These are phyloP conservation scores for Toxicodendron radicans DNA, from an alignment of 345 rosid genomes.

Conservation along the genomic window DNA sequence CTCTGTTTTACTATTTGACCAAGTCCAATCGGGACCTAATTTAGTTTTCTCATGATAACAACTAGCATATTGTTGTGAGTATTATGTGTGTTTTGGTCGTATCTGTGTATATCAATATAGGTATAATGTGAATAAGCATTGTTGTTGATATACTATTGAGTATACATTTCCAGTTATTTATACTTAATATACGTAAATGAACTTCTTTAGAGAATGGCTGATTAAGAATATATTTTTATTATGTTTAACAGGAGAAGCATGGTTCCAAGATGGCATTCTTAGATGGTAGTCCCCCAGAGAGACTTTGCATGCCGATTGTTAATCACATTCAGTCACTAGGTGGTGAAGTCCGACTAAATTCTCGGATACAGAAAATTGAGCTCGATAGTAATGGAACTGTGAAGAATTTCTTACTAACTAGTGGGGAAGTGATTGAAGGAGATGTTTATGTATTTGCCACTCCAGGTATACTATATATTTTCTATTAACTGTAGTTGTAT, in stretches of 20 bases:
- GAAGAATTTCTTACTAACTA: slow-evolving; percentile 63
- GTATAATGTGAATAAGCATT: neutral
- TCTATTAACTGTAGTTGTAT: neutral
- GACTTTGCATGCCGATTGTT: slow-evolving; percentile 85
- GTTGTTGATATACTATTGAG: neutral
- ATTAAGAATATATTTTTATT: slow-evolving; percentile 15
- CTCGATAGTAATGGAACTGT: slow-evolving; percentile 79
- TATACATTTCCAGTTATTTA: neutral
- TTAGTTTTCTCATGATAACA: neutral
- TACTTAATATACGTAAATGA: neutral
- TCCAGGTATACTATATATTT: slow-evolving; percentile 58
- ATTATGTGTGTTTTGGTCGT: slow-evolving; percentile 2
- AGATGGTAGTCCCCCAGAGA: slow-evolving; percentile 96
- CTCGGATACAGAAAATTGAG: slow-evolving; percentile 80
- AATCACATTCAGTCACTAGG: slow-evolving; percentile 75
- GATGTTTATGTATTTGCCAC: slow-evolving; percentile 87
- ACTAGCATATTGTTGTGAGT: neutral
- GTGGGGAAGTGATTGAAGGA: slow-evolving; percentile 68
- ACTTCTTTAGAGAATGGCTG: slow-evolving; percentile 8
- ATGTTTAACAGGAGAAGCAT: slow-evolving; percentile 72
- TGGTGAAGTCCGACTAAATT: slow-evolving; percentile 78
- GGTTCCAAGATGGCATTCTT: slow-evolving; percentile 98
- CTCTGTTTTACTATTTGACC: slow-evolving; percentile 2
- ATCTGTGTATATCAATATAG: neutral
- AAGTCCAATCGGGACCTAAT: neutral